These are phyloP conservation scores for Claviceps quebecensis DNA, from an alignment of 2,329 filamentous ascomycete species.

Conservation along the genomic window DNA sequence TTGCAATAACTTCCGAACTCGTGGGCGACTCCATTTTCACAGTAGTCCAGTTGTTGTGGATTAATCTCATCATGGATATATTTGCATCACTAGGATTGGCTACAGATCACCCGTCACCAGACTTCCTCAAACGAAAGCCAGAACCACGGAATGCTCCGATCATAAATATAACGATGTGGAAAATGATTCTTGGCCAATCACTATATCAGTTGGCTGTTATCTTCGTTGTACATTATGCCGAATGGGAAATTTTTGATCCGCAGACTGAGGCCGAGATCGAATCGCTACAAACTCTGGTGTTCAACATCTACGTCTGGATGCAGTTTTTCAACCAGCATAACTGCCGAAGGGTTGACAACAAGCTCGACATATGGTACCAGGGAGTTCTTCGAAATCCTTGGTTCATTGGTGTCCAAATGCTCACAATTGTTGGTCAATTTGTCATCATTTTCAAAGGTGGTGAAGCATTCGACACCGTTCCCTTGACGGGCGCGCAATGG, in stretches of 20 bases:
- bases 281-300: conserved; percentile 50
- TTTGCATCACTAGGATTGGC: conserved; percentile 52
- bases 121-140: conserved; percentile 50
- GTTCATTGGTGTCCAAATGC: conserved; percentile 54
- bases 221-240: conserved; percentile 47
- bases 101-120: conserved; percentile 43
- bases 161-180: conserved; percentile 70
- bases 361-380: conserved; percentile 66
- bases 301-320: conserved; percentile 84
- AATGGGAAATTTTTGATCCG: conserved; percentile 40
- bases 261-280: conserved; percentile 21
- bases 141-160: conserved; percentile 59
- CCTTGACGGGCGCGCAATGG: conserved; percentile 53
- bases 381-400: conserved; percentile 61
- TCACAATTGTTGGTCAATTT: conserved; percentile 58
- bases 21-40: conserved; percentile 39
- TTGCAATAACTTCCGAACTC: conserved; percentile 50
- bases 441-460: conserved; percentile 60
- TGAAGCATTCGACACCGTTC: conserved; percentile 47
- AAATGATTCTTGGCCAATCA: conserved; percentile 75
- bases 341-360: conserved; percentile 70
- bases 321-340: conserved; percentile 76
- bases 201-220: conserved; percentile 57
- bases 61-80: conserved; percentile 57
- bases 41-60: conserved; percentile 53